Conservation (phyloP, 331 rosid genomes). For the Ulmus americana region DNA sequence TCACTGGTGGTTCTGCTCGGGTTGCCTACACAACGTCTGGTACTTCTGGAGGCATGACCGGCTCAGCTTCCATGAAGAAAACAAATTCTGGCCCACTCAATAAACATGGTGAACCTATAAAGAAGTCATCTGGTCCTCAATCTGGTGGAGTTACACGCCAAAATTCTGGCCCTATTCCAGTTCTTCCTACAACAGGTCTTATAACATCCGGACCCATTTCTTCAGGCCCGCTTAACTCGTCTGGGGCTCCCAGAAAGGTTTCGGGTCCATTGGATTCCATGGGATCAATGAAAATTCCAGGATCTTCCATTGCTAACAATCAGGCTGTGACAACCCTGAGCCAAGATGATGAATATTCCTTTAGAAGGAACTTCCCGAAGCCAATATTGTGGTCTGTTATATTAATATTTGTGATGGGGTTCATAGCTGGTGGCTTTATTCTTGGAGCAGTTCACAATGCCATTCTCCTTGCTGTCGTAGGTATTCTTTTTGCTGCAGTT, state of each 20-base stretch:
- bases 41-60: slow-evolving; percentile 45
- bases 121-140: slow-evolving; percentile 95
- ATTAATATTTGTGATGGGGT: slow-evolving; percentile 91
- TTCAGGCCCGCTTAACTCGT: slow-evolving; percentile 86
- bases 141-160: slow-evolving; percentile 91
- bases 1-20: slow-evolving; percentile 65
- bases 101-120: slow-evolving; percentile 90
- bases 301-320: slow-evolving; percentile 46
- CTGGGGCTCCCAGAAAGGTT: slow-evolving; percentile 90
- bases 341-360: slow-evolving; percentile 79
- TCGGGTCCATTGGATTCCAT: slow-evolving; percentile 80
- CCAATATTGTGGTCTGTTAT: slow-evolving; percentile 86
- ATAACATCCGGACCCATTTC: slow-evolving; percentile 90
- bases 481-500: slow-evolving; percentile 61
- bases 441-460: slow-evolving; percentile 95
- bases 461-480: slow-evolving; percentile 81
- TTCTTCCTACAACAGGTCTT: slow-evolving; percentile 90
- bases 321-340: slow-evolving; percentile 78
- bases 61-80: slow-evolving; percentile 71
- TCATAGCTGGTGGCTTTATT: slow-evolving; percentile 96
- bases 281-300: slow-evolving; percentile 65
- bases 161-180: slow-evolving; percentile 87
- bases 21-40: slow-evolving; percentile 59
- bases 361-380: slow-evolving; percentile 85
- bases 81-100: slow-evolving; percentile 91